Conservation (phyloP, 441 rosid genomes). For the Mallotus japonicus region DNA sequence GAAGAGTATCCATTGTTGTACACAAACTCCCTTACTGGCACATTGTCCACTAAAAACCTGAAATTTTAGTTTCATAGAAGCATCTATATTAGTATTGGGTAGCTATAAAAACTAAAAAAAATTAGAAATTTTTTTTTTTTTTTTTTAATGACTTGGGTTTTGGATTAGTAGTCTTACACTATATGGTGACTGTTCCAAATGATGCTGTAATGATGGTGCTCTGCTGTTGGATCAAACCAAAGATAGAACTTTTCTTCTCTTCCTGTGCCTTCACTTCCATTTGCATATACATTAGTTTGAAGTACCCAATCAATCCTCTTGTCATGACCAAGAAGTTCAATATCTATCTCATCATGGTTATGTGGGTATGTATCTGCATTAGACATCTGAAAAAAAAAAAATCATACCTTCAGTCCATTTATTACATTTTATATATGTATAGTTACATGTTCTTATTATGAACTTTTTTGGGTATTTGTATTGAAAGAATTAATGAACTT, state of each 20-base stretch:
- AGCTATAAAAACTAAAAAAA: background rate
- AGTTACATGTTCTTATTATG: background rate
- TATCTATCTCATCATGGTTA: conserved; percentile 87
- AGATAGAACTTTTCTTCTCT: conserved; percentile 90
- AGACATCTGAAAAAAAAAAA: conserved; percentile 46
- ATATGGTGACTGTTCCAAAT: conserved; percentile 82
- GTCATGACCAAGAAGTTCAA: conserved; percentile 82
- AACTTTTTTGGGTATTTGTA: too few species aligned
- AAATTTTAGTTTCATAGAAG: background rate
- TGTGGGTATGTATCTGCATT: conserved; percentile 75
- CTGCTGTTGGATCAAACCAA: conserved; percentile 86
- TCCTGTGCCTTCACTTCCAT: conserved; percentile 73
- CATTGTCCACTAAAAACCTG: conserved; percentile 75
- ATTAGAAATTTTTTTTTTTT: background rate
- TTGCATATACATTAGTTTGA: conserved; percentile 79
- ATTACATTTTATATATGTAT: background rate
- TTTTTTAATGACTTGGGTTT: background rate
- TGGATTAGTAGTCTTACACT: conserved; percentile 49
- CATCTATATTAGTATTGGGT: background rate
- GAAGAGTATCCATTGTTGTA: conserved; percentile 40
- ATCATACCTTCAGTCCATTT: too few species aligned
- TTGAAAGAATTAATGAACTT: conserved; percentile 22
- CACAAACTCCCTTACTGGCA: conserved; percentile 69
- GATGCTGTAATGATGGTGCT: conserved; percentile 73
- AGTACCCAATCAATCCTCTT: conserved; percentile 73